A percentile compares a stretch with the other conserved stretches of the same genome.
phyloP scores from a whole-genome alignment of 1,284 basidiomycete genomes.

The Ustilago loliicola region DNA sequence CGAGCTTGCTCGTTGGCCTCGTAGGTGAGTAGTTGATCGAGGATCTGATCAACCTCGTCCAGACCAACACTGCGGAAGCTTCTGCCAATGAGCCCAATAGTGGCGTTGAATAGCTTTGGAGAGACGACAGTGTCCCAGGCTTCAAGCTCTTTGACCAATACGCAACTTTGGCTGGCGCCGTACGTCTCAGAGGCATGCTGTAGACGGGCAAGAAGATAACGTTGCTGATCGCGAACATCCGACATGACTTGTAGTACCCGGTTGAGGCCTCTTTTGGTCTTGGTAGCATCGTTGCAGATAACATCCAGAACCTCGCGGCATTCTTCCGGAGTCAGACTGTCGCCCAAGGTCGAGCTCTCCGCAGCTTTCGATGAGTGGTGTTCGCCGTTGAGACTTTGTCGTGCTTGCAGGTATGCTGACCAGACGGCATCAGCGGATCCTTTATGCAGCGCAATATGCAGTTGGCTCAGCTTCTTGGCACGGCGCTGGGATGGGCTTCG shows the following conservation, averaged over 20 bases:
- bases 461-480: conserved; percentile 22
- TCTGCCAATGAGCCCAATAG: conserved; percentile 25
- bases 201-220: conserved; percentile 19
- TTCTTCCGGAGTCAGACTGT: conserved; percentile 15
- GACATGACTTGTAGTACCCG: conserved; percentile 26
- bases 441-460: conserved; percentile 27
- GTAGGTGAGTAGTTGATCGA: conserved; percentile 36
- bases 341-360: neutral
- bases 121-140: conserved; percentile 32
- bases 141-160: conserved; percentile 12
- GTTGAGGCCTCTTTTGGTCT: conserved; percentile 27
- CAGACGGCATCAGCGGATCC: conserved; percentile 35
- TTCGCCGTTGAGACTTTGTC: neutral
- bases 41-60: conserved; percentile 33
- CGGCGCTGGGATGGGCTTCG: neutral
- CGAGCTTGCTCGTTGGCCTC: conserved; percentile 44
- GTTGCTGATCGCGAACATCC: conserved; percentile 36
- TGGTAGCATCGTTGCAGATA: conserved; percentile 21
- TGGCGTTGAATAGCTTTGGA: conserved; percentile 22
- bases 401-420: conserved; percentile 22
- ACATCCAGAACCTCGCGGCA: conserved; percentile 12
- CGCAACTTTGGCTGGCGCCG: neutral
- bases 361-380: neutral
- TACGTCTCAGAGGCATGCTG: conserved; percentile 14
- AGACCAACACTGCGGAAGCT: conserved; percentile 34